Base-by-base conservation (phyloP, 805 yeast genomes). In the Martiniozyma abietophila region DNA sequence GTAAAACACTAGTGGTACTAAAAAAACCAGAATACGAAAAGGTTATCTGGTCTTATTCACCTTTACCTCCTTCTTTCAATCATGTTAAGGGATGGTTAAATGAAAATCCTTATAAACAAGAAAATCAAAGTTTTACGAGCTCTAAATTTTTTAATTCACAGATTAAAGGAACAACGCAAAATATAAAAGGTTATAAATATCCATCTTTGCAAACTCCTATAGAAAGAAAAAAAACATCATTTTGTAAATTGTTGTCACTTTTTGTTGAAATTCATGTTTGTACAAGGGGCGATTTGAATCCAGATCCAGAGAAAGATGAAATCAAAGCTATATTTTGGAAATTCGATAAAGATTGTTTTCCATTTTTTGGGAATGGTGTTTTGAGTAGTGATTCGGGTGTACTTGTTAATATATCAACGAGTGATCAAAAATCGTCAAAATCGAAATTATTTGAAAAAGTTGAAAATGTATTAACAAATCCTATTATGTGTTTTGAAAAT, bases 241-340 rank as follows among this genome's bases (percentile, higher is more conserved):
- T 61, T 40, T 64, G 63, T 31, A 59, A 67, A 18, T 48, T 86
- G 47, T 64, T 79, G 1, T 63, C 74, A n/a, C 55, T 86, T 22
- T 61, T 69, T 5, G 42, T 84, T 35, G 97, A 89, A 47, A 50
- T 84, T 0, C 88, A 79, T 53, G 75, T 71, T 0, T 68, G 68
- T 28, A 69, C 80, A 0, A 51, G 73, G n/a, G 65, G 54, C 0
- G 61, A 56, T 6, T 52, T 61, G 8, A 44, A 51, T 6, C 89
- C 96, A 0, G 80, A 85, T 47, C 94, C 96, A 0, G 37, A 46
- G 4, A 27, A 43, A 1, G 94, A 89, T 53, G 61, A 69, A 1
- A 61, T 88, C 0, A 41, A 56, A 0, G 67, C 76, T 6, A 66
- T 86, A 0, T 67, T 80, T 43, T 86, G 89, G 80, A 64, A 62